Percentiles rank a stretch among this genome's conserved stretches.
Evolutionary conservation across 345 rosid species (phyloP).

Genomic region (Camelina sativa): DNA sequence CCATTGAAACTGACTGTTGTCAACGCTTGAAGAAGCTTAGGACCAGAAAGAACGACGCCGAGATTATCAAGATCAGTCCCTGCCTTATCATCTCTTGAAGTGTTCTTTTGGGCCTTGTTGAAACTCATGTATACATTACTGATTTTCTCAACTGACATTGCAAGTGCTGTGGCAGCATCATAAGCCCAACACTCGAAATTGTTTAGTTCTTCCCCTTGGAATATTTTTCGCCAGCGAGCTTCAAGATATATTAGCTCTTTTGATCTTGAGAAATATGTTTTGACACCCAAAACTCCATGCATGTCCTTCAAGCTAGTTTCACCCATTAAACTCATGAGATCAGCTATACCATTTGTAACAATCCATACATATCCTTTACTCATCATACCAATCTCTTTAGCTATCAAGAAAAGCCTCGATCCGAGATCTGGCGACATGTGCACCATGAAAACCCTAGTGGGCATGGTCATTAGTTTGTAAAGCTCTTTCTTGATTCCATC

Average conservation of each 20-base stretch:
- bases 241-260: constrained; percentile 44
- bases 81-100: too few relatives aligned
- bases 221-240: constrained; percentile 51
- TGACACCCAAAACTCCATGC: constrained; percentile 53
- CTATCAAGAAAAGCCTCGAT: constrained; percentile 51
- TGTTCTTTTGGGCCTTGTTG: constrained; percentile 13
- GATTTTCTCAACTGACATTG: constrained; percentile 53
- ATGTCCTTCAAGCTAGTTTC: constrained; percentile 31
- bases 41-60: too few relatives aligned
- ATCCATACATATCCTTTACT: constrained; percentile 64
- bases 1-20: too few relatives aligned
- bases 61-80: too few relatives aligned
- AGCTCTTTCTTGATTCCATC: constrained; percentile 53
- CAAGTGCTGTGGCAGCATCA: constrained; percentile 58
- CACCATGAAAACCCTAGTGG: constrained; percentile 60
- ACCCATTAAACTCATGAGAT: constrained; percentile 21
- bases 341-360: constrained; percentile 44
- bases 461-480: constrained; percentile 60
- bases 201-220: constrained; percentile 35
- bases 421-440: constrained; percentile 55
- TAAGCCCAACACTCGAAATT: constrained; percentile 54
- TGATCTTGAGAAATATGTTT: constrained; percentile 40
- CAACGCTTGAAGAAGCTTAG: too few relatives aligned
- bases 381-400: constrained; percentile 59
- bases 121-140: constrained; percentile 32